These are phyloP conservation scores for Xylariaceae sp. DNA, from an alignment of 2,329 filamentous ascomycete genomes.

Conservation along the genomic window DNA sequence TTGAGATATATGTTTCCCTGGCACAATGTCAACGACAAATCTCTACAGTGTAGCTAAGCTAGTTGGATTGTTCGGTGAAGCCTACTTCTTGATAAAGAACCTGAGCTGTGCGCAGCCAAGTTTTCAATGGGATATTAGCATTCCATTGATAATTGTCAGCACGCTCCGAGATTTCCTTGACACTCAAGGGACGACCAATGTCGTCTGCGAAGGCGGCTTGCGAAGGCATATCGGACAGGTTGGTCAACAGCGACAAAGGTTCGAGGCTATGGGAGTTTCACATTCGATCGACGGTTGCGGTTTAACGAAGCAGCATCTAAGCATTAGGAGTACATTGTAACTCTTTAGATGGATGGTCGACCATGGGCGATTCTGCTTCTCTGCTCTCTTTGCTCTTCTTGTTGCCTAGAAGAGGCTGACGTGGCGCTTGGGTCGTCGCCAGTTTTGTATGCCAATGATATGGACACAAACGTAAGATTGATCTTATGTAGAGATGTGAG, in stretches of 20 bases:
- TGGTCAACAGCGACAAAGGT: background rate
- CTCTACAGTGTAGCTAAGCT: background rate
- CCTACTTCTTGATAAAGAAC: slow-evolving; percentile 76
- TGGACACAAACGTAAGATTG: too few species aligned
- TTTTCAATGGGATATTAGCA: slow-evolving; percentile 67
- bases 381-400: too few species aligned
- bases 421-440: too few species aligned
- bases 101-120: slow-evolving; percentile 78
- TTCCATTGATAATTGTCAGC: slow-evolving; percentile 82
- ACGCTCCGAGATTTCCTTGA: slow-evolving; percentile 71
- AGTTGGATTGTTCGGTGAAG: background rate
- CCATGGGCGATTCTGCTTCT: too few species aligned
- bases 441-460: too few species aligned
- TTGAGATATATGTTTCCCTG: slow-evolving; percentile 81
- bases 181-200: slow-evolving; percentile 58
- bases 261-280: slow-evolving; percentile 1
- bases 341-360: too few species aligned
- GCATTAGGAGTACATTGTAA: too few species aligned
- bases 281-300: background rate
- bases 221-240: slow-evolving; percentile 10
- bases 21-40: background rate
- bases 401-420: too few species aligned
- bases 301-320: too few species aligned
- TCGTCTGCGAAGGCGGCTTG: slow-evolving; percentile 1
- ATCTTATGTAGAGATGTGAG: too few species aligned